phyloP scores from a whole-genome alignment of 2,329 filamentous ascomycete species.

The Alternaria sp. region DNA sequence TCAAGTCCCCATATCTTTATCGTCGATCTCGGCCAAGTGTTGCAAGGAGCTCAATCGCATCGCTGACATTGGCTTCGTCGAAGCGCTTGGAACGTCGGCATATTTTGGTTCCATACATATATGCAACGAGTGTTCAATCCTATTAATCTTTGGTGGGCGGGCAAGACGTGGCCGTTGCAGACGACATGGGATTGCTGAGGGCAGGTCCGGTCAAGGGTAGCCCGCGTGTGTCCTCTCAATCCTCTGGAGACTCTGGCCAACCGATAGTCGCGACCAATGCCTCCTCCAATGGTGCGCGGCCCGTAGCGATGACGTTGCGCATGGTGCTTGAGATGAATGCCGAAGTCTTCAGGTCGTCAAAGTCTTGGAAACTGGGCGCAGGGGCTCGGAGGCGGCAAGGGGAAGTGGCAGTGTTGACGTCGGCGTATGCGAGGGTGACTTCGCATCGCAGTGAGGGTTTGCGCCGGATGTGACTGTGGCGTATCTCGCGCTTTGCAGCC shows the following conservation, averaged over 20 bases:
- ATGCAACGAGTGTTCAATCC: neutral
- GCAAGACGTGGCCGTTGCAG: neutral
- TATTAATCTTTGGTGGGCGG: neutral
- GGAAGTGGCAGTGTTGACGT: neutral
- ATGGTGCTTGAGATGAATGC: neutral
- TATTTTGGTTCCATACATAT: neutral
- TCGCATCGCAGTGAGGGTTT: no score
- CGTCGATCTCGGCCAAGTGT: no score
- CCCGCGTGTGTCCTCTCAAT: neutral
- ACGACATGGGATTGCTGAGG: neutral
- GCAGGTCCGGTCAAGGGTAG: neutral
- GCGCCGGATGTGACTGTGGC: no score
- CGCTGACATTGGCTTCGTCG: no score
- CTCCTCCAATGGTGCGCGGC: neutral
- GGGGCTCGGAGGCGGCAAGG: neutral
- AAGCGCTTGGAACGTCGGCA: neutral
- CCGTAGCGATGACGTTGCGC: neutral
- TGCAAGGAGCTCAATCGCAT: no score
- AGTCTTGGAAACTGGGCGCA: rapidly evolving
- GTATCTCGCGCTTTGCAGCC: neutral
- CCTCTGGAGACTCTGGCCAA: neutral
- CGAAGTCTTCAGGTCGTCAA: neutral
- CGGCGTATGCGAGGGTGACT: neutral
- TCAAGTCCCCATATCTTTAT: no score
- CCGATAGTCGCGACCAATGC: neutral